phyloP scores from a whole-genome alignment of 73 alveolate genomes.

The Paramecium pentaurelia region DNA sequence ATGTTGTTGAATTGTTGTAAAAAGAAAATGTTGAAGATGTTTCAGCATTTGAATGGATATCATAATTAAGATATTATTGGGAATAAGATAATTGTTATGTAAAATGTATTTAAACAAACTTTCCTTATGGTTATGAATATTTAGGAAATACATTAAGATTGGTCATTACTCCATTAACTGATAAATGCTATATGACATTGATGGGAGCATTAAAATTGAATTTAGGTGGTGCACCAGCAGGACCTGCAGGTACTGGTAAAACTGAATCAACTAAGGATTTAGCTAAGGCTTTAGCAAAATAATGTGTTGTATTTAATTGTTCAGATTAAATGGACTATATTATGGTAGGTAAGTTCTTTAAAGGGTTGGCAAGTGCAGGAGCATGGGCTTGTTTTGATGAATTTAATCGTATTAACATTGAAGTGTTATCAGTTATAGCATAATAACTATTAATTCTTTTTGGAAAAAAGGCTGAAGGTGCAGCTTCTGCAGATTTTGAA shows the following conservation, averaged over 20 bases:
- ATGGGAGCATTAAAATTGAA: slow-evolving; percentile 78
- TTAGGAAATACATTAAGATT: slow-evolving; percentile 72
- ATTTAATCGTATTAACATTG: slow-evolving; percentile 78
- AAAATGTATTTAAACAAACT: slow-evolving; percentile 96
- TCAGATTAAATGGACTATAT: slow-evolving; percentile 80
- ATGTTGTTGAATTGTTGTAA: slow-evolving; percentile 92
- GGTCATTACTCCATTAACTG: slow-evolving; percentile 78
- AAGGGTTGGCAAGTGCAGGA: slow-evolving; percentile 81
- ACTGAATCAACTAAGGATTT: slow-evolving; percentile 79
- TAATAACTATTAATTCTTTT: slow-evolving; percentile 78
- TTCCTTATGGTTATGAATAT: slow-evolving; percentile 86
- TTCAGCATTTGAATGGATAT: slow-evolving; percentile 99
- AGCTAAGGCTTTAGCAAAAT: slow-evolving; percentile 72
- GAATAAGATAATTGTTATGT: slow-evolving; percentile 93
- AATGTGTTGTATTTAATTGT: slow-evolving; percentile 69
- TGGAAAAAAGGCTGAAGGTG: slow-evolving; percentile 85
- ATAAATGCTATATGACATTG: slow-evolving; percentile 70
- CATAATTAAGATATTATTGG: slow-evolving; percentile 99
- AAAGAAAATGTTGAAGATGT: slow-evolving; percentile 82
- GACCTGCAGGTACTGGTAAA: slow-evolving; percentile 84
- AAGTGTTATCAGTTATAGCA: slow-evolving; percentile 81
- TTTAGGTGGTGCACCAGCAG: slow-evolving; percentile 79
- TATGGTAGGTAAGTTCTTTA: slow-evolving; percentile 74
- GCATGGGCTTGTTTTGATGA: slow-evolving; percentile 86
- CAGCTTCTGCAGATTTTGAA: slow-evolving; percentile 90